Evolutionary conservation across 2,329 filamentous ascomycete species (phyloP), one percentile per base, ranked within the genome.

Genomic region (Tolypocladium amazonense): DNA sequence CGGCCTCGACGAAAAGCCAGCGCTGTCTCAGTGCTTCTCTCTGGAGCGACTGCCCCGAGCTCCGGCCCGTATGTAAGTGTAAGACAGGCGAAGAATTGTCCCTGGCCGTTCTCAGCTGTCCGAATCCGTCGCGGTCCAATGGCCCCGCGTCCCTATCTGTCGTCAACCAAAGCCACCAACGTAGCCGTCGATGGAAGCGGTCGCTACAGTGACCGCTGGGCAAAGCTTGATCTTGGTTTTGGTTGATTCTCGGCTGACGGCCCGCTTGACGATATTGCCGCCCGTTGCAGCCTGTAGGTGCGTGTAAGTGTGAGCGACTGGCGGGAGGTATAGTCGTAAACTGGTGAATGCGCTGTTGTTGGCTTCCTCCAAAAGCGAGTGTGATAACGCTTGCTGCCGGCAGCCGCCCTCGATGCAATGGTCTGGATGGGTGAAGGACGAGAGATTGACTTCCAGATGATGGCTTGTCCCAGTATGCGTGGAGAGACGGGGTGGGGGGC

Each of bases 401-500:
- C 45, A 54, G 25, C 45, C 45, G 56, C 56, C 50, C 57, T 23
- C 57, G 23, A 30, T 33, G 47, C 25, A 33, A 30, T 39, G 50
- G 15, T 14, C 45, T 25, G 47, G 45, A 15, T 35, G 39, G 33
- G 12, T 37, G 50, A 37, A 23, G n/a, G 11, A 54, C 23, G 27
- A 20, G 18, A 33, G 33, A 8, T 58, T 15, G n/a, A 47, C 38
- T n/a, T 23, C 23, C 35, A 45, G 33, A 33, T 30, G 23, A 33
- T 30, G 47, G 43, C 43, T 52, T 43, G 38, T 30, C 25, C 47
- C 45, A 38, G n/a, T 9, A 30, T 54, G 56, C 37, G 47, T 56
- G 35, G 39, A 56, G 58, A 62, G 60, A 60, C 60, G 60, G 62
- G 60, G 61, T 58, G 35, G 47, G 56, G 56, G 43, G 52, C 57